These are phyloP conservation scores for Earliella scabrosa DNA, from an alignment of 1,284 basidiomycete genomes.

Conservation along the genomic window DNA sequence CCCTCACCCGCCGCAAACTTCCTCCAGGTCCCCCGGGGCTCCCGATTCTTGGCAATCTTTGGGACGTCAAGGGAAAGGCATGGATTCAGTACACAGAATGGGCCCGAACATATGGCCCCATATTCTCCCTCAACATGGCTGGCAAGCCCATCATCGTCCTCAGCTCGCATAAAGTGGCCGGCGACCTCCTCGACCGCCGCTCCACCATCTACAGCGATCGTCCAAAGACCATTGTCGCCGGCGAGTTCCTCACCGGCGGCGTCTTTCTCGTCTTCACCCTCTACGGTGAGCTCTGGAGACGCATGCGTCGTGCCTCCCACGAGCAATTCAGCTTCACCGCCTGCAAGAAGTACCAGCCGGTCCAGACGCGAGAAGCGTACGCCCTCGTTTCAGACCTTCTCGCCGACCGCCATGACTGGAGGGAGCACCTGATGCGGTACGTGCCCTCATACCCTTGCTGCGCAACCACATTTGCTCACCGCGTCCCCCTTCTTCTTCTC, in stretches of 20 bases:
- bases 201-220: conserved; percentile 3
- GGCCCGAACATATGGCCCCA: not conserved
- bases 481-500: too few relatives aligned
- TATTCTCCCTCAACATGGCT: conserved; percentile 2
- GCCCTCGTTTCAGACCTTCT: not conserved
- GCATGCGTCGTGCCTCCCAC: conserved; percentile 21
- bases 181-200: conserved; percentile 3
- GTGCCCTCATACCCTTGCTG: not conserved
- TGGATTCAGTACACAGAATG: conserved; percentile 1
- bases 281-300: conserved; percentile 24
- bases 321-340: conserved; percentile 4
- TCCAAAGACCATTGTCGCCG: not conserved
- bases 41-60: not conserved
- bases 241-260: conserved; percentile 14
- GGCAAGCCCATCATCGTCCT: not conserved
- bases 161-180: not conserved
- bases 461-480: not conserved
- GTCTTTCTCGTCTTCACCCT: conserved; percentile 17
- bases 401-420: not conserved
- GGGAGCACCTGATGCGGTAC: not conserved
- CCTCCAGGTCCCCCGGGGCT: not conserved
- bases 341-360: conserved; percentile 1
- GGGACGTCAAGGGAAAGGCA: not conserved
- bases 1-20: not conserved
- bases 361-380: not conserved